phyloP scores from a whole-genome alignment of 805 yeast species.

The Cyberlindnera mycetangii region DNA sequence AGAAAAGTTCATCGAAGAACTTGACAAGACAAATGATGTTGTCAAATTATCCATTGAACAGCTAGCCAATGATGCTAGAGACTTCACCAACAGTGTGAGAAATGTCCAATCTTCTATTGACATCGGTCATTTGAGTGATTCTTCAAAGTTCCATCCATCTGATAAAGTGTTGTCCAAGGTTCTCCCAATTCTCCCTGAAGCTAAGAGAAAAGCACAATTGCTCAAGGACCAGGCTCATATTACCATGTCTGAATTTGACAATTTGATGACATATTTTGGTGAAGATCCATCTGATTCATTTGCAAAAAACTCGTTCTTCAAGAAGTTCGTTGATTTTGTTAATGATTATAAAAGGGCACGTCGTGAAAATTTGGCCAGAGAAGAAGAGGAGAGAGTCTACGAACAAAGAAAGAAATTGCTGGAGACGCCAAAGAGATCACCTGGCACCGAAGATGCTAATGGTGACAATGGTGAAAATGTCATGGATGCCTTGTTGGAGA shows the following conservation, averaged over 20 bases:
- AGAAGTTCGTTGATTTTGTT: conserved; percentile 57
- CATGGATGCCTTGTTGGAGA: conserved; percentile 85
- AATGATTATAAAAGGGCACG: conserved; percentile 63
- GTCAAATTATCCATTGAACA: conserved; percentile 64
- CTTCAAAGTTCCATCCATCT: conserved; percentile 59
- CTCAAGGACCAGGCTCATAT: conserved; percentile 48
- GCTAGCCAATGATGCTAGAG: conserved; percentile 55
- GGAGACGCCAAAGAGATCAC: conserved; percentile 33
- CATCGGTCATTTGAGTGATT: conserved; percentile 63
- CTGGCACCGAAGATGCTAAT: conserved; percentile 32
- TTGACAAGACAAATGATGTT: conserved; percentile 48
- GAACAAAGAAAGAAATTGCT: conserved; percentile 60
- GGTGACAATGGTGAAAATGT: conserved; percentile 45
- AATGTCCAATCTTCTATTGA: conserved; percentile 53
- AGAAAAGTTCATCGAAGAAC: conserved; percentile 58
- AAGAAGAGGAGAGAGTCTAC: conserved; percentile 64
- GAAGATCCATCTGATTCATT: conserved; percentile 56
- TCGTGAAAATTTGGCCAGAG: conserved; percentile 59
- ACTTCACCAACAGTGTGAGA: conserved; percentile 47
- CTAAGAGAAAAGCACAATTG: conserved; percentile 48
- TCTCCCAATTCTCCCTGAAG: conserved; percentile 50
- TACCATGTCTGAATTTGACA: conserved; percentile 51
- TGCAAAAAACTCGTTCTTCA: conserved; percentile 57
- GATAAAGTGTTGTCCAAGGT: conserved; percentile 58
- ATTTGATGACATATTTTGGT: conserved; percentile 67